Evolutionary conservation across 2,329 filamentous ascomycete genomes (phyloP), one percentile per base, ranked within the genome.

Genomic region (Colletotrichum scovillei): DNA sequence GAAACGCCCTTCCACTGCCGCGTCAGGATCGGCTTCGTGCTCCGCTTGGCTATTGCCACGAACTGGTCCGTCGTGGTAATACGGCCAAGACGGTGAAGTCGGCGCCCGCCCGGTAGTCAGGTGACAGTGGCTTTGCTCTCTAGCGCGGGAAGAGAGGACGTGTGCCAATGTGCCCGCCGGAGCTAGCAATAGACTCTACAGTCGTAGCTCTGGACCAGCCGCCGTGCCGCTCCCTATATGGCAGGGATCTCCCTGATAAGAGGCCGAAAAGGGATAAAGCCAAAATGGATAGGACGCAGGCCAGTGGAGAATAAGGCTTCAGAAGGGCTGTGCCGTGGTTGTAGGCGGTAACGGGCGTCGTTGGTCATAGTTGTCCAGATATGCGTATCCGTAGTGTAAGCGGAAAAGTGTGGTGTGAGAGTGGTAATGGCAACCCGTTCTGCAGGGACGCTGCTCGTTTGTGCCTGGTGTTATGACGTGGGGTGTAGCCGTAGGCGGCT

Each of bases 381-480:
- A 11, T 70, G 55, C 26, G 60, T 49, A 49, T 42, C 16, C 16
- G 38, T 42, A 19, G 16, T 42, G 38, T 42, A 42, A 42, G 49
- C 22, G 38, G 59, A 24, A 52, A 32, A 22, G 53, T 60, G 64
- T 58, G 28, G 30, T 6, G 4, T 30, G 55, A 35, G 16, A 58
- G 28, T 57, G 56, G 49, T 24, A 32, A 49, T 35, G 59, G 38
- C 30, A 16, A 32, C 42, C 24, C 59, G 26, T 5, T 42, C 46
- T 65, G 70, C 66, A 73, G 70, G 70, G 67, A 65, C 70, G 30
- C 67, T 60, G 70, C 70, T 70, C 67, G 70, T 70, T 73, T 32
- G 67, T 73, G 46, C 70, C 70, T 65, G 55, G 26, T 56, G 26
- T 35, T 60, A 70, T 73, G 70, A 73, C 70, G 67, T 73, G 67